These are phyloP conservation scores for Fusarium drepaniforme DNA, from an alignment of 2,329 filamentous ascomycete species.

Conservation along the genomic window DNA sequence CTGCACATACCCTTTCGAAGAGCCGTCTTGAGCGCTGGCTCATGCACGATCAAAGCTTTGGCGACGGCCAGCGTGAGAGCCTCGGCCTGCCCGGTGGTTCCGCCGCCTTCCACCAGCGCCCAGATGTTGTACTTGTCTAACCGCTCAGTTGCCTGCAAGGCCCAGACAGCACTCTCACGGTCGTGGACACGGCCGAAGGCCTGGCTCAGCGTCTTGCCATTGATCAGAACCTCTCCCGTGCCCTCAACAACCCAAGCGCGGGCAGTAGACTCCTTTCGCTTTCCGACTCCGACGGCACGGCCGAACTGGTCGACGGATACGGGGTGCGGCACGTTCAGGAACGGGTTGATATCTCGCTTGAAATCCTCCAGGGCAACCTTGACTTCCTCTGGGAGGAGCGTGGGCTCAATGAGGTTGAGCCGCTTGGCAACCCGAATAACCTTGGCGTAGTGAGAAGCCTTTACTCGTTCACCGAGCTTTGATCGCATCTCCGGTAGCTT, in stretches of 20 bases:
- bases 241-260: conserved; percentile 92
- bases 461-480: conserved; percentile 77
- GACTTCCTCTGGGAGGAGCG: conserved; percentile 79
- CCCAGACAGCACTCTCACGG: conserved; percentile 93
- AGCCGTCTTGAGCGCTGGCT: conserved; percentile 89
- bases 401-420: conserved; percentile 87
- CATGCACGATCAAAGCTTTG: conserved; percentile 89
- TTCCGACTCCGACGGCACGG: conserved; percentile 82
- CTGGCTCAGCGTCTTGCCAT: conserved; percentile 86
- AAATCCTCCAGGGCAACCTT: conserved; percentile 74
- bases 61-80: conserved; percentile 91
- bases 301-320: conserved; percentile 81
- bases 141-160: conserved; percentile 83
- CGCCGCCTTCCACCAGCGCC: conserved; percentile 86
- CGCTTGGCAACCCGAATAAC: conserved; percentile 82
- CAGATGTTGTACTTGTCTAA: conserved; percentile 98
- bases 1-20: conserved; percentile 83
- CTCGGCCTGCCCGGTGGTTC: conserved; percentile 95
- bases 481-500: conserved; percentile 81
- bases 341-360: conserved; percentile 80
- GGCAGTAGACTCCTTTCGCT: conserved; percentile 88
- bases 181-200: conserved; percentile 92
- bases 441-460: conserved; percentile 81
- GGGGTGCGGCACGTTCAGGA: conserved; percentile 72
- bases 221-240: conserved; percentile 89